These are phyloP conservation scores for Neostapfia colusana DNA, from an alignment of 176 grass and related monocot genomes.

Conservation along the genomic window DNA sequence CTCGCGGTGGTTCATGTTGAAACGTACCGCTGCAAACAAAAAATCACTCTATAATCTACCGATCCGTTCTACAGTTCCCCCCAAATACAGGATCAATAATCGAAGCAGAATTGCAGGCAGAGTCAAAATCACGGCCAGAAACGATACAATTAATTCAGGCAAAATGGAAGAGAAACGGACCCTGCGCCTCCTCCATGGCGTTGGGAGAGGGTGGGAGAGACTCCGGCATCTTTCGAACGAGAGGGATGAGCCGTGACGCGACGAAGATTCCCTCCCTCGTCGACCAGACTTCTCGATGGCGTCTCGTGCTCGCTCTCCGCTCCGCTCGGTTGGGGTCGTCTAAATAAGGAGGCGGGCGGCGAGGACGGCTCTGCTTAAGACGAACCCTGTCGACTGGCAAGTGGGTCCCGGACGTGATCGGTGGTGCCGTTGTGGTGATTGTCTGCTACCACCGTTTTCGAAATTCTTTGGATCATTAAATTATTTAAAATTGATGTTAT, in stretches of 20 bases:
- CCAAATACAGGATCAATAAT: neutral
- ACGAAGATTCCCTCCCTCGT: neutral
- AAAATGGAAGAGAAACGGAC: slow-evolving; percentile 24
- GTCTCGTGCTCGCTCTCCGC: neutral
- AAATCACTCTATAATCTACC: no score
- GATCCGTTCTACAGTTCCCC: neutral
- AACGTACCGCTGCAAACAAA: neutral
- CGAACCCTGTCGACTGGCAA: neutral
- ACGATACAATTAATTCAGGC: neutral
- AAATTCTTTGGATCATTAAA: no score
- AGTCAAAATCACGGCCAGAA: neutral
- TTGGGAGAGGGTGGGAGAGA: neutral
- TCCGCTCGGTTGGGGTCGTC: slow-evolving; percentile 7
- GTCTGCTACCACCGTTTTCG: neutral
- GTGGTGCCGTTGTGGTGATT: no score
- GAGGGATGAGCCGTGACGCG: neutral
- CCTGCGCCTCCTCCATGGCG: slow-evolving; percentile 68
- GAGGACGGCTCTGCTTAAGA: neutral
- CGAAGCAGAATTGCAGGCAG: neutral
- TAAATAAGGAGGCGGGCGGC: slow-evolving; percentile 5
- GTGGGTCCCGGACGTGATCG: neutral
- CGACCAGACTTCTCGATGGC: neutral
- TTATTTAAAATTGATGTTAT: no score
- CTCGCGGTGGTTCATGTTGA: neutral
- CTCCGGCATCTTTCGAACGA: slow-evolving; percentile 17